Evolutionary conservation across 768 basidiomycete genomes (phyloP).

Genomic region (Boletellus sp.): DNA sequence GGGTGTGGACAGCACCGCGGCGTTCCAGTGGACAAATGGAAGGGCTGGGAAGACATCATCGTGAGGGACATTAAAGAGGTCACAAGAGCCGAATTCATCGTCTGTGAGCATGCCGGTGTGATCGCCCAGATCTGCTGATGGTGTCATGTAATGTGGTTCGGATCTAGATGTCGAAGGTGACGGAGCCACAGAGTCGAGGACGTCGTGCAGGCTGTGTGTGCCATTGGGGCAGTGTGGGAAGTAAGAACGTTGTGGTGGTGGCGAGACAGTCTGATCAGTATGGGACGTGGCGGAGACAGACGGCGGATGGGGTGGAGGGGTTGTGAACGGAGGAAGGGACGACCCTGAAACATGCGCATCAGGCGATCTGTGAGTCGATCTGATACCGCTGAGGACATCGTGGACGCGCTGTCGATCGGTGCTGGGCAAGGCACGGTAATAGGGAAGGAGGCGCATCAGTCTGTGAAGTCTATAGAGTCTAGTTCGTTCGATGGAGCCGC

Average conservation of each 20-base stretch:
- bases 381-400: slow-evolving; percentile 19
- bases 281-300: slow-evolving; percentile 10
- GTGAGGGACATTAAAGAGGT: slow-evolving; percentile 14
- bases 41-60: slow-evolving; percentile 11
- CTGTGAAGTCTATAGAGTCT: slow-evolving; percentile 53
- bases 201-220: slow-evolving; percentile 13
- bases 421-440: slow-evolving; percentile 34
- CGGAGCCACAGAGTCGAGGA: slow-evolving; percentile 3
- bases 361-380: slow-evolving; percentile 4
- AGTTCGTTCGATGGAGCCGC: slow-evolving; percentile 55
- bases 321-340: slow-evolving; percentile 4
- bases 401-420: slow-evolving; percentile 29
- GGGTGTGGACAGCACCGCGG: slow-evolving; percentile 16
- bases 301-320: slow-evolving; percentile 2
- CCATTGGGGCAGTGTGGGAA: slow-evolving; percentile 8
- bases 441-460: slow-evolving; percentile 37
- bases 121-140: slow-evolving; percentile 7
- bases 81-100: slow-evolving; percentile 1
- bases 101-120: slow-evolving; percentile 2
- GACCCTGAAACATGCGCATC: slow-evolving; percentile 20
- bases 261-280: not conserved
- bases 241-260: slow-evolving; percentile 10
- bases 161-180: slow-evolving; percentile 14
- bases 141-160: slow-evolving; percentile 11
- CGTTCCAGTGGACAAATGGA: slow-evolving; percentile 26